Evolutionary conservation across 2,329 filamentous ascomycete species (phyloP).

Genomic region (Xylariaceae sp.): DNA sequence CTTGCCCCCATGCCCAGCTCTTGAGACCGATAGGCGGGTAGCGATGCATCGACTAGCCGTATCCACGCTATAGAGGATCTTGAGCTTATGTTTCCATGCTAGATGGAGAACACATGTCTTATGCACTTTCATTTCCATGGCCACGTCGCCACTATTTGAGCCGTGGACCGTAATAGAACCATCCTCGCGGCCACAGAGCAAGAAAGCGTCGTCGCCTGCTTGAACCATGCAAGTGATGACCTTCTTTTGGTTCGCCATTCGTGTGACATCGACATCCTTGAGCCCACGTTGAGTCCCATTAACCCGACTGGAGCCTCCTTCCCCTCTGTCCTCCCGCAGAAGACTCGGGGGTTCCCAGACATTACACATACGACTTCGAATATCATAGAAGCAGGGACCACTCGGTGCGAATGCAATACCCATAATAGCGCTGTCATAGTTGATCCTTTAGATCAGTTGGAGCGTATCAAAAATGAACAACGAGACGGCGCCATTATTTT

Average conservation of each 20-base stretch:
- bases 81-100: not conserved
- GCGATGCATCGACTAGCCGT: not conserved
- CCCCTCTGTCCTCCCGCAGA: not conserved
- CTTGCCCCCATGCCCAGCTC: not conserved
- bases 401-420: not conserved
- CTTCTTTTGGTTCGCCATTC: not conserved
- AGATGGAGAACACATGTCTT: not conserved
- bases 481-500: conserved; percentile 3
- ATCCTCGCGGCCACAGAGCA: not conserved
- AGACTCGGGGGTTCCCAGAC: not conserved
- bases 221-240: not conserved
- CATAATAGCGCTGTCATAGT: not conserved
- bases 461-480: not conserved
- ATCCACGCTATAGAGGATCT: not conserved
- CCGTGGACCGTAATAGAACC: not conserved
- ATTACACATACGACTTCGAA: not conserved
- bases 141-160: not conserved
- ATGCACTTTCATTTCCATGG: not conserved
- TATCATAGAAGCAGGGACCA: not conserved
- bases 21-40: not conserved
- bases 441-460: not conserved
- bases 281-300: not conserved
- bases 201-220: not conserved
- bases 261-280: not conserved
- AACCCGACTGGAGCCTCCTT: not conserved